Evolutionary conservation across 257 asterid genomes (phyloP), one percentile per base, ranked within the genome.

Genomic region (Cynanchum wilfordii): DNA sequence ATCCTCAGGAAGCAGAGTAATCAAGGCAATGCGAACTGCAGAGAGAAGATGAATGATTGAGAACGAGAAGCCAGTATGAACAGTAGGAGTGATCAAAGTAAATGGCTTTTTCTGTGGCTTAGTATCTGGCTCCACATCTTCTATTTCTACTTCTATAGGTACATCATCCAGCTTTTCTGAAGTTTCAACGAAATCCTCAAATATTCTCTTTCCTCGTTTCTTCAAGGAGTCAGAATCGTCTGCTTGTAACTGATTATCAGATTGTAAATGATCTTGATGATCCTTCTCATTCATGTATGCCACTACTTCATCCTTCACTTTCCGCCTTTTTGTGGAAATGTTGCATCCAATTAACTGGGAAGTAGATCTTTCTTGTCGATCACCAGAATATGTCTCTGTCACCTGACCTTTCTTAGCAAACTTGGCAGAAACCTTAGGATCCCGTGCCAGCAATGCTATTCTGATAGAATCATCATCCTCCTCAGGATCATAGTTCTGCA

Each of bases 1-100:
- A 78, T 93, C 96, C 75, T 92, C 98, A 3, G 96, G 92, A 82
- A 85, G 91, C 68, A 81, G 70, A 55, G 91, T 86, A 64, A 82
- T 79, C 98, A 95, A 90, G 7, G 96, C 88, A 89, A 85, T 72
- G 68, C 99, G 97, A 81, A 92, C 94, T 10, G 98, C 90, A 67
- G 99, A 83, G 68, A 95, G 99, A 80, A 92, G 99, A 89, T 95
- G 99, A 73, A 95, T 86, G 65, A 92, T 79, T 77, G 98, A 92
- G 86, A 95, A 90, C 58, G 99, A 92, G 79, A 95, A 92, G 79
- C 89, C 95, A 38, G 88, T 89, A 68, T 86, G 98, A 73, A 92
- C 93, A 5, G 96, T 89, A 50, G 99, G 99, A 52, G 91, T 89
- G 56, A 95, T 95, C 74, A 87, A 78, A 77, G 84, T 89, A 79